Conservation (phyloP, 176 grass and related monocot species). For the Oryza officinalis region DNA sequence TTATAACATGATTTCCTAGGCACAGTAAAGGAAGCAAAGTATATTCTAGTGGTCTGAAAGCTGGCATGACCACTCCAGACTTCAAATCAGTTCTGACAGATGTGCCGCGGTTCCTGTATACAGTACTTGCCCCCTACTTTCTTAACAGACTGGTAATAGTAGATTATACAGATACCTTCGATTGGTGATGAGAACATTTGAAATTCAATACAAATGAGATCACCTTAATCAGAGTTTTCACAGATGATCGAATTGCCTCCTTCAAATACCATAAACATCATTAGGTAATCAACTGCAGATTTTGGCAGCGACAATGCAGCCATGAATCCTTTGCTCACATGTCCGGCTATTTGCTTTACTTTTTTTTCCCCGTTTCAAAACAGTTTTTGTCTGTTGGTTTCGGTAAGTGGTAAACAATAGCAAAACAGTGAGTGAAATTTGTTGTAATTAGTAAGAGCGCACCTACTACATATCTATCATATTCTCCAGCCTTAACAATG, state of each 20-base stretch:
- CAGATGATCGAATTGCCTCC: conserved; percentile 20
- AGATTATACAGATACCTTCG: conserved; percentile 41
- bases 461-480: no score
- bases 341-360: conserved; percentile 41
- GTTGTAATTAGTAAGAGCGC: no score
- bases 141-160: conserved; percentile 34
- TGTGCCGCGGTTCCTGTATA: neutral
- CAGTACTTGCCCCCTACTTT: neutral
- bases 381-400: conserved; percentile 28
- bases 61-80: conserved; percentile 8
- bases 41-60: conserved; percentile 33
- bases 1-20: conserved; percentile 19
- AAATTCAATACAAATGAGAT: conserved; percentile 52
- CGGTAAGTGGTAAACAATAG: neutral
- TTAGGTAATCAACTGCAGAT: neutral
- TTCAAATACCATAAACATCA: conserved; percentile 33
- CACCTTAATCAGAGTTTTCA: conserved; percentile 46
- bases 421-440: no score
- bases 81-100: neutral
- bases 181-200: conserved; percentile 54
- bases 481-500: no score
- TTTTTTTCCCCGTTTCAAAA: conserved; percentile 16
- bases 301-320: conserved; percentile 33
- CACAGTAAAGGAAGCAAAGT: neutral
- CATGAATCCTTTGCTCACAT: conserved; percentile 46